Base-by-base conservation (phyloP, 129 eudicot genomes). In the Saposhnikovia divaricata region DNA sequence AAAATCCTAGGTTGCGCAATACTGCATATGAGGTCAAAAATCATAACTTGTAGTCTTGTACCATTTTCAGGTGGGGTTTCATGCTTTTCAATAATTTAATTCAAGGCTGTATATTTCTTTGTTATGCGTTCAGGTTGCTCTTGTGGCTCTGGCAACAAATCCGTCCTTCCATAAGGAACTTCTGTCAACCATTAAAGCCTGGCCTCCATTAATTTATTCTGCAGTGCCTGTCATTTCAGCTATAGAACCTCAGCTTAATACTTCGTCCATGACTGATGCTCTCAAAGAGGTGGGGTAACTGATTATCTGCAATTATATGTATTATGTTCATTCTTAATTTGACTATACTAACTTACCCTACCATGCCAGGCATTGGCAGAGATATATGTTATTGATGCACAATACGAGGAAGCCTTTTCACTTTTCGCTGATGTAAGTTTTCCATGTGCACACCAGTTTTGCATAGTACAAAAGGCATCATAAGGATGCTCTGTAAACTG, bases 341-440 rank as follows among this genome's bases (percentile, higher is more conserved):
- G 78, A 46, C 51, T 46, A 34, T 61, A 65, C 40, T 46, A 21
- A n/a, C 37, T 45, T 75, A 59, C 38, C 80, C 51, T 80, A 80
- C 50, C 57, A 51, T 78, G 47, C 83, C 93, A 95, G 99, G 99
- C 97, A 80, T 86, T 95, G 82, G 99, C 99, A 21, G 97, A 92
- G 90, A 78, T 95, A 27, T 95, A 95, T 89, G 93, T 90, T 76
- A 85, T 89, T 78, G 91, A 91, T 83, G 96, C 89, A 78, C 99
- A 95, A 78, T 80, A 92, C 71, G 95, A 95, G 79, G 89, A 87
- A 86, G 99, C 99, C 71, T 95, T 92, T 89, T 86, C 93, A 76
- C 87, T 95, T 43, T 95, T 87, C 80, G 99, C 99, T 79, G 99
- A 95, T 91, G 99, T 95, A 86, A 91, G 97, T 82, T 70, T 77